Evolutionary conservation across 305 asterid species (phyloP).

Genomic region (Plantago coronopus): DNA sequence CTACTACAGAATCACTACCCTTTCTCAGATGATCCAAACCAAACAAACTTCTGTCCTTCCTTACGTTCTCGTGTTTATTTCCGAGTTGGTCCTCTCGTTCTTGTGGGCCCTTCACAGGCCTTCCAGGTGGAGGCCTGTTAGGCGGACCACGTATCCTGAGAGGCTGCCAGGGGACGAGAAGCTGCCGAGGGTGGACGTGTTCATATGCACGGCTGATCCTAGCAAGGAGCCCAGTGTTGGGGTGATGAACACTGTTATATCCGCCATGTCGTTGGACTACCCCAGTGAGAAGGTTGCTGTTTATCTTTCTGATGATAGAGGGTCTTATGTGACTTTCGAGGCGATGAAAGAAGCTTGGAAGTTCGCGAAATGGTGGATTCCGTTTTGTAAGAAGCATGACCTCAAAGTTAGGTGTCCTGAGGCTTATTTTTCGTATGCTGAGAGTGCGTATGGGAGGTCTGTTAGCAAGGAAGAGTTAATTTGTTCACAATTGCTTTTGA

Average conservation of each 20-base stretch:
- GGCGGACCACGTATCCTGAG: slow-evolving; percentile 31
- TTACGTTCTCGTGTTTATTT: slow-evolving; percentile 22
- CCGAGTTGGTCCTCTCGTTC: slow-evolving; percentile 38
- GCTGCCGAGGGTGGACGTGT: slow-evolving; percentile 40
- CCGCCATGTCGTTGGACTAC: slow-evolving; percentile 44
- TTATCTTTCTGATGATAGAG: slow-evolving; percentile 70
- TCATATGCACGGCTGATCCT: slow-evolving; percentile 43
- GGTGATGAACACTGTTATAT: slow-evolving; percentile 46
- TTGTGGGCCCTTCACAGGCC: slow-evolving; percentile 32
- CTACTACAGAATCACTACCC: slow-evolving; percentile 31
- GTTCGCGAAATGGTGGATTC: slow-evolving; percentile 61
- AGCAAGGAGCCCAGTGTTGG: slow-evolving; percentile 35
- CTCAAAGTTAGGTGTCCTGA: slow-evolving; percentile 63
- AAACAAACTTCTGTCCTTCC: slow-evolving; percentile 13
- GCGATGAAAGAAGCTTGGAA: slow-evolving; percentile 62
- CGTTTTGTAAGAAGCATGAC: slow-evolving; percentile 59
- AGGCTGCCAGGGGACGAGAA: slow-evolving; percentile 31
- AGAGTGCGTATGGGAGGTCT: slow-evolving; percentile 16
- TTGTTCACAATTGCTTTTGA: no score
- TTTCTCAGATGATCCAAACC: slow-evolving; percentile 1
- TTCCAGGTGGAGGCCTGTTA: slow-evolving; percentile 28
- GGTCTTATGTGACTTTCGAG: slow-evolving; percentile 48
- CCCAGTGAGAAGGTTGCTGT: slow-evolving; percentile 47
- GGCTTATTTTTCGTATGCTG: slow-evolving; percentile 37
- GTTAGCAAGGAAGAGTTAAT: slow-evolving; percentile 15